phyloP scores from a whole-genome alignment of 1,284 basidiomycete genomes.

The Fomitopsis betulina region DNA sequence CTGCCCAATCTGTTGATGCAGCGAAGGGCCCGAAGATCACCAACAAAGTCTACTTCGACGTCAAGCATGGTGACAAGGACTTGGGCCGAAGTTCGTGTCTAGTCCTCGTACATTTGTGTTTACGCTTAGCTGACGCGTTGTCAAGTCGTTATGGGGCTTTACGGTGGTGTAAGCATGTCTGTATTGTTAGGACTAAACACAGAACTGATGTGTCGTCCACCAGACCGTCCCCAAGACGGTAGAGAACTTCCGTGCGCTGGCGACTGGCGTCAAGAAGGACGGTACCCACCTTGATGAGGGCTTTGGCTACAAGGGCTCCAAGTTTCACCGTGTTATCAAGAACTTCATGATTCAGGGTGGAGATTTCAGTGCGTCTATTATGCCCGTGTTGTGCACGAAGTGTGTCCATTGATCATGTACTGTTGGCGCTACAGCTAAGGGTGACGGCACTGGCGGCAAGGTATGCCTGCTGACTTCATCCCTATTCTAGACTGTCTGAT shows the following conservation, averaged over 20 bases:
- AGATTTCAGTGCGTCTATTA: constrained; percentile 52
- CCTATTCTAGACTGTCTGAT: background rate
- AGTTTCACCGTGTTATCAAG: constrained; percentile 71
- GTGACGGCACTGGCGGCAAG: constrained; percentile 61
- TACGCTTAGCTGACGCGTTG: background rate
- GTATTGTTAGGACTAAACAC: background rate
- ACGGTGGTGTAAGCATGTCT: constrained; percentile 54
- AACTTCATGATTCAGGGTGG: constrained; percentile 72
- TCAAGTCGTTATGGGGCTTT: constrained; percentile 80
- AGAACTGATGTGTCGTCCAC: constrained; percentile 28
- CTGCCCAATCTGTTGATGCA: constrained; percentile 57
- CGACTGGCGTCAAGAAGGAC: constrained; percentile 74
- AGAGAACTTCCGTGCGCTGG: constrained; percentile 68
- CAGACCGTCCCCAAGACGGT: constrained; percentile 79
- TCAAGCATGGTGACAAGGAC: constrained; percentile 82
- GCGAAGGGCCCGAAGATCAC: constrained; percentile 81
- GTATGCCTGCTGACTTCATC: constrained; percentile 13
- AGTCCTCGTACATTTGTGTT: constrained; percentile 8
- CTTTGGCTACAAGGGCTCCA: constrained; percentile 66
- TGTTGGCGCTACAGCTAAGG: constrained; percentile 32
- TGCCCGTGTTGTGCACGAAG: background rate
- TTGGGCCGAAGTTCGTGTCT: constrained; percentile 71
- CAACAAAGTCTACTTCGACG: constrained; percentile 91
- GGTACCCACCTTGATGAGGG: constrained; percentile 70
- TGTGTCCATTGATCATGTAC: background rate